These are phyloP conservation scores for Fomitopsis pulvina DNA, from an alignment of 768 basidiomycete genomes.

Conservation along the genomic window DNA sequence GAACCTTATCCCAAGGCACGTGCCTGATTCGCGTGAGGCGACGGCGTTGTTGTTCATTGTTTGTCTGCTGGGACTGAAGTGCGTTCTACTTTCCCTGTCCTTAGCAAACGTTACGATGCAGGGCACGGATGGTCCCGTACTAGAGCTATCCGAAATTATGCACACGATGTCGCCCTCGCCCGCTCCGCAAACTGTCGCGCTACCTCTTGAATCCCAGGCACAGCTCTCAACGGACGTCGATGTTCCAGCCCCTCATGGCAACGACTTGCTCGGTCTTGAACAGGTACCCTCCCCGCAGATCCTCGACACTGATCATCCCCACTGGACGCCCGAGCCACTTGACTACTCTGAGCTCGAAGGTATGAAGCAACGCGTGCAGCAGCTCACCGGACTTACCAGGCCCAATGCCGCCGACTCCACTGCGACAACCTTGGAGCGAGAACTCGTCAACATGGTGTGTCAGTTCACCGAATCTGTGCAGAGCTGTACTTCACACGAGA, in stretches of 20 bases:
- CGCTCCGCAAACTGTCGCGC: slow-evolving; percentile 19
- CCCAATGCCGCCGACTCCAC: slow-evolving; percentile 14
- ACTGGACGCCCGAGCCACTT: slow-evolving; percentile 28
- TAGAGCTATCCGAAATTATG: slow-evolving; percentile 51
- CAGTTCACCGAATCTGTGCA: not conserved
- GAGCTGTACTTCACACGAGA: not conserved
- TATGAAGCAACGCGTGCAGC: slow-evolving; percentile 41
- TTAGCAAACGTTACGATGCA: not conserved
- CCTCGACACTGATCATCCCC: not conserved
- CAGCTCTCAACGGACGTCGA: not conserved
- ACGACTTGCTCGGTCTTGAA: not conserved
- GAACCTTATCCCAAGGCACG: no score
- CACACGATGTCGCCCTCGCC: slow-evolving; percentile 49
- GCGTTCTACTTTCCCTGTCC: not conserved
- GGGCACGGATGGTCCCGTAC: slow-evolving; percentile 32
- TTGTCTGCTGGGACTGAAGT: slow-evolving; percentile 3
- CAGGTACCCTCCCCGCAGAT: not conserved
- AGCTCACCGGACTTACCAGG: slow-evolving; percentile 34
- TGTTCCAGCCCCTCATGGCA: not conserved
- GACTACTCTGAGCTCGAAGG: slow-evolving; percentile 39
- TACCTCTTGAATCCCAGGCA: not conserved
- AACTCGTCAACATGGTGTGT: slow-evolving; percentile 23
- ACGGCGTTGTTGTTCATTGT: slow-evolving; percentile 9
- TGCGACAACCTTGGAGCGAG: slow-evolving; percentile 36
- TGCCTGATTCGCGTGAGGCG: slow-evolving; percentile 11